Percentiles rank a stretch among this genome's conserved stretches.
Conservation (phyloP, 495 filamentous ascomycete species). For the Daldinia loculata region DNA sequence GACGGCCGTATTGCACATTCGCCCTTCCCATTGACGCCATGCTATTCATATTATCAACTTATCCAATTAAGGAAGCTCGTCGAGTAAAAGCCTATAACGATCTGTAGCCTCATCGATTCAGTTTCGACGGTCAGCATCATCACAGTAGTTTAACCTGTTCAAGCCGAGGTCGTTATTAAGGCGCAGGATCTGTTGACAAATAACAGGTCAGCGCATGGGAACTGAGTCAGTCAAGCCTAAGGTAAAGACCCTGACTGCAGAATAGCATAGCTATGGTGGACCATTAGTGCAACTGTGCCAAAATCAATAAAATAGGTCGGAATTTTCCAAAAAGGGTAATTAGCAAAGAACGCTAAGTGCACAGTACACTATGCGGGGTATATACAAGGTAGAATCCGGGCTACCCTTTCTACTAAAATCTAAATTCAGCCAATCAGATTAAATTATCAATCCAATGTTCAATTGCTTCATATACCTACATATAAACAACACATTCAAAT, state of each 20-base stretch:
- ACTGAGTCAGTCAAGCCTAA: not conserved
- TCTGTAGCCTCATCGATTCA: constrained; percentile 10
- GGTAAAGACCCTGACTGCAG: not conserved
- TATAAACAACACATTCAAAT: no score
- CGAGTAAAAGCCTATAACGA: constrained; percentile 1
- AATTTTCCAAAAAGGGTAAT: no score
- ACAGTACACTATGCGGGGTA: no score
- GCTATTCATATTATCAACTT: constrained; percentile 10
- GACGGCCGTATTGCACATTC: constrained; percentile 8
- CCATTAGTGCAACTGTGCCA: no score
- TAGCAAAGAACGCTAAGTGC: no score
- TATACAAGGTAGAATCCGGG: no score
- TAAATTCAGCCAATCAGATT: no score
- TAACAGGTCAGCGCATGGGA: constrained; percentile 6
- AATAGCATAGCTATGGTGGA: no score
- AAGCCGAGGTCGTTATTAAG: constrained; percentile 10
- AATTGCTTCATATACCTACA: no score
- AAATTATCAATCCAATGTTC: no score
- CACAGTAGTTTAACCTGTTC: not conserved
- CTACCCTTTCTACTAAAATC: no score
- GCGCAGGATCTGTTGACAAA: constrained; percentile 3
- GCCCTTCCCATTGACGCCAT: constrained; percentile 12
- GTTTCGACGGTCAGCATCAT: not conserved
- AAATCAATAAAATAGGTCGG: no score
- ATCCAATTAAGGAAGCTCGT: constrained; percentile 17